A percentile compares a stretch with the other conserved stretches of the same genome.
Evolutionary conservation across 2,329 filamentous ascomycete species (phyloP).

Genomic region (Gnomoniopsis smithogilvyi): DNA sequence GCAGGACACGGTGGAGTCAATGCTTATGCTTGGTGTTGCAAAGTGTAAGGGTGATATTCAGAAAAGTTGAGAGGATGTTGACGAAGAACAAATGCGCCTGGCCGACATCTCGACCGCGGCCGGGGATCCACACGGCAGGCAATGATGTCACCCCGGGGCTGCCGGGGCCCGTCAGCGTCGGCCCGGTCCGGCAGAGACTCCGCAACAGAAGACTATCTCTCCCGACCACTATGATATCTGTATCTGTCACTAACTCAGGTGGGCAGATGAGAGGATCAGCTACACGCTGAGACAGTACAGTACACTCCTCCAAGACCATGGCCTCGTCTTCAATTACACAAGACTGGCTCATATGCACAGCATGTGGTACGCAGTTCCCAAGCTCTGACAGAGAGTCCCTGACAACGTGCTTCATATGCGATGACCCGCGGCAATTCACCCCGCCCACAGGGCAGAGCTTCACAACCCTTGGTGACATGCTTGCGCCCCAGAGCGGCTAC

Average conservation of each 20-base stretch:
- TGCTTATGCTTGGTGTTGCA: too few relatives aligned
- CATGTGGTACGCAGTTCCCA: constrained; percentile 70
- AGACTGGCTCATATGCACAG: constrained; percentile 54
- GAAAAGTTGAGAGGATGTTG: not conserved
- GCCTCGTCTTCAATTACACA: not conserved
- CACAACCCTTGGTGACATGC: constrained; percentile 52
- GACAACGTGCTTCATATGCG: constrained; percentile 65
- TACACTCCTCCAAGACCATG: too few relatives aligned
- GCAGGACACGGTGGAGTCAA: too few relatives aligned
- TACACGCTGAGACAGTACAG: too few relatives aligned
- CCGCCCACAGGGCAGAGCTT: constrained; percentile 63
- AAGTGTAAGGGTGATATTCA: not conserved
- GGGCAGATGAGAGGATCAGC: too few relatives aligned
- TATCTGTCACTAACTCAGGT: too few relatives aligned
- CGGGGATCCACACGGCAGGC: not conserved
- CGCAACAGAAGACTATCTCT: too few relatives aligned
- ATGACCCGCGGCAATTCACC: constrained; percentile 70
- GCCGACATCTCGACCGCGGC: not conserved
- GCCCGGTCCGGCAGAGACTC: not conserved
- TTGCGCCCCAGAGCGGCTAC: constrained; percentile 32
- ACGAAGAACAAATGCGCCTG: not conserved
- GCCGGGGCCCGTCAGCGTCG: not conserved
- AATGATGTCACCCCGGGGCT: not conserved
- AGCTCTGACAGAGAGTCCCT: constrained; percentile 43
- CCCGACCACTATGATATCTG: too few relatives aligned